Percentiles rank a stretch among this genome's conserved stretches.
Conservation (phyloP, 257 asterid genomes). For the Linderniella brevidens region DNA sequence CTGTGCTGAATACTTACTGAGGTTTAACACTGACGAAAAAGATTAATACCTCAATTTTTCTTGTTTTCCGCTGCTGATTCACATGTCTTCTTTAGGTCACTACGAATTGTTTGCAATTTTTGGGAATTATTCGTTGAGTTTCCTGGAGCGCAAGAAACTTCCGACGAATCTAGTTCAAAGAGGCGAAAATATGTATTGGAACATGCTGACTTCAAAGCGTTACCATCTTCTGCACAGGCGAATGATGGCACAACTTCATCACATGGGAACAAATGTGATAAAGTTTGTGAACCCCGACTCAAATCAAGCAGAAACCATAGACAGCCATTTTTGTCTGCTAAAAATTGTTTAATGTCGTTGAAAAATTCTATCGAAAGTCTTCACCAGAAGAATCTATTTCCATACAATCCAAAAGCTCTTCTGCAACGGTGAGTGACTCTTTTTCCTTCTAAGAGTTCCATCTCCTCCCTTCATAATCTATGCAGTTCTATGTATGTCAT, state of each 20-base stretch:
- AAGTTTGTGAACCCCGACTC: constrained; percentile 8
- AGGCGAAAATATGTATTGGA: constrained; percentile 23
- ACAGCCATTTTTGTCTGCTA: constrained; percentile 34
- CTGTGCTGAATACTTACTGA: constrained; percentile 78
- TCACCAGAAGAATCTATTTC: constrained; percentile 57
- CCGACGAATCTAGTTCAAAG: constrained; percentile 19
- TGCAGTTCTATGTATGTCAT: not conserved
- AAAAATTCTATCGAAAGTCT: constrained; percentile 48
- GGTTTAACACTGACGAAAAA: constrained; percentile 21
- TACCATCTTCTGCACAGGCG: constrained; percentile 8
- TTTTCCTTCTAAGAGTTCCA: not conserved
- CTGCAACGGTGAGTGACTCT: constrained; percentile 40
- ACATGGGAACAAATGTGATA: constrained; percentile 10
- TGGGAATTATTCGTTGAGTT: constrained; percentile 57
- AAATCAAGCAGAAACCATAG: constrained; percentile 10
- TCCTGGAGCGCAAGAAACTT: constrained; percentile 23
- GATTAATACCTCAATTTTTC: constrained; percentile 4
- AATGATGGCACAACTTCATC: constrained; percentile 12
- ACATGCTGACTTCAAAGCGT: constrained; percentile 12
- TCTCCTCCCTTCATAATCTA: no score
- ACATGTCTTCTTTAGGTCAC: constrained; percentile 34
- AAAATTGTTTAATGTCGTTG: constrained; percentile 53
- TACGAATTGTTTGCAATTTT: constrained; percentile 48
- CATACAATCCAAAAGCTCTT: constrained; percentile 72
- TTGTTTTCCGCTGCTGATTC: constrained; percentile 1